phyloP scores from a whole-genome alignment of 768 basidiomycete species.

The Thelephora aurantiotincta region DNA sequence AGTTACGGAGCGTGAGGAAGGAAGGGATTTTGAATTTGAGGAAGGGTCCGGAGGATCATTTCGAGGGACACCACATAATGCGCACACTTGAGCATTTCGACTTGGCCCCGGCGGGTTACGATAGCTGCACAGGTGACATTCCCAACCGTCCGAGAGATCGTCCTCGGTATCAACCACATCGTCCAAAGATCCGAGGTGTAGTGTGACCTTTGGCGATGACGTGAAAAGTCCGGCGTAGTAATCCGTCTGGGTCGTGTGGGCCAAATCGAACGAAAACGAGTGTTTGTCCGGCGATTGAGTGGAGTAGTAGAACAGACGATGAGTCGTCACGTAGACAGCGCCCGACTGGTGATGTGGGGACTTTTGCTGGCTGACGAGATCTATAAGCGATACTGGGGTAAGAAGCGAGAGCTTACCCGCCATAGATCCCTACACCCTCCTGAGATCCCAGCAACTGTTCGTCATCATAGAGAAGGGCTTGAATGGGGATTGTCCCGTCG shows the following conservation, averaged over 20 bases:
- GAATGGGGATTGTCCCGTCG: conserved; percentile 69
- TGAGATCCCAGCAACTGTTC: conserved; percentile 66
- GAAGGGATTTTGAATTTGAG: conserved; percentile 7
- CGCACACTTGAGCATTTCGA: conserved; percentile 55
- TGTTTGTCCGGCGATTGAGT: conserved; percentile 26
- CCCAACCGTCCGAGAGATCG: conserved; percentile 47
- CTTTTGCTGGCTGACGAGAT: conserved; percentile 55
- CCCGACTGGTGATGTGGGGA: conserved; percentile 68
- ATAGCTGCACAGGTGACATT: conserved; percentile 81
- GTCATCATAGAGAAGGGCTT: conserved; percentile 64
- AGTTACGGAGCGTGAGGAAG: conserved; percentile 16
- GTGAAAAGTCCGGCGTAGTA: conserved; percentile 84
- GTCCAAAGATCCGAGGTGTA: conserved; percentile 33
- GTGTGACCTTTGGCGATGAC: conserved; percentile 79
- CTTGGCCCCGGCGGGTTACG: conserved; percentile 68
- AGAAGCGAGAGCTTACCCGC: conserved; percentile 46
- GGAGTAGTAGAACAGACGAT: conserved; percentile 78
- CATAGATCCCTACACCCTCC: conserved; percentile 79
- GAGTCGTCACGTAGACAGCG: conserved; percentile 57
- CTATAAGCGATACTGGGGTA: background rate
- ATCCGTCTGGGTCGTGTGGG: conserved; percentile 60
- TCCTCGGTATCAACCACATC: background rate
- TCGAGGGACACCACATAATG: conserved; percentile 71
- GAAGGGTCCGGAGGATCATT: conserved; percentile 18
- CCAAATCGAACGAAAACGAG: conserved; percentile 60